Base-by-base conservation (phyloP, 495 filamentous ascomycete species). In the Evernia prunastri region DNA sequence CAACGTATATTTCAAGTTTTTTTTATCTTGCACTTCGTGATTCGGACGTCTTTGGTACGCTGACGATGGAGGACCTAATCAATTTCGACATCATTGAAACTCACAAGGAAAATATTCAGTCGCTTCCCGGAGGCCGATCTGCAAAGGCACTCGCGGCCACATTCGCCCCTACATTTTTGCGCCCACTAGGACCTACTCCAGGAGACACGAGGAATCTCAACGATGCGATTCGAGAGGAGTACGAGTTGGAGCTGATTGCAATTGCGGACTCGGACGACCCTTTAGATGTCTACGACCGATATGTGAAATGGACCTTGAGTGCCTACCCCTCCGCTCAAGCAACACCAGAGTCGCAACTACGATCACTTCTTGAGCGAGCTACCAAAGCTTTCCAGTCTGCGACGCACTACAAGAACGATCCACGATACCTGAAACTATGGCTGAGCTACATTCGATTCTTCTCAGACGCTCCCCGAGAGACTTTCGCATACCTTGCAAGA, bases 81-180 rank as follows among this genome's bases (percentile, higher is more conserved):
- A 84, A 95, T 75, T 97, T 98, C 80, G 89, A 96, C 66, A 85
- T 97, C 66, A 97, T 98, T 77, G 94, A 98, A 73, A 82, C 81
- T 51, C 92, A 96, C 71, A 98, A 98, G 76, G 94, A 98, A 76
- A 97, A 98, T 72, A 96, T 97, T 49, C 92, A 96, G 72, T 87
- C 92, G 17, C 81, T 97, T 45, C 90, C 95, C 3, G 88, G 90
- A 56, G 94, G 94, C 42, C 86, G 94, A 60, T 97, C 92, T 37
- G 94, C 94, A 20, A 87, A 87, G 76, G 89, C 91, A 23, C 86
- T 98, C 37, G 92, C 87, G n/a, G 84, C 86, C 45, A 84, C 92
- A 57, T 94, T 91, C 77, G 89, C 90, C 37, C 84, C 85, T 67
- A 83, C 79, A 60, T 77, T 72, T 67, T 82, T 73, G 60, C 77